Conservation (phyloP, 257 asterid species). For the Linderniella brevidens region DNA sequence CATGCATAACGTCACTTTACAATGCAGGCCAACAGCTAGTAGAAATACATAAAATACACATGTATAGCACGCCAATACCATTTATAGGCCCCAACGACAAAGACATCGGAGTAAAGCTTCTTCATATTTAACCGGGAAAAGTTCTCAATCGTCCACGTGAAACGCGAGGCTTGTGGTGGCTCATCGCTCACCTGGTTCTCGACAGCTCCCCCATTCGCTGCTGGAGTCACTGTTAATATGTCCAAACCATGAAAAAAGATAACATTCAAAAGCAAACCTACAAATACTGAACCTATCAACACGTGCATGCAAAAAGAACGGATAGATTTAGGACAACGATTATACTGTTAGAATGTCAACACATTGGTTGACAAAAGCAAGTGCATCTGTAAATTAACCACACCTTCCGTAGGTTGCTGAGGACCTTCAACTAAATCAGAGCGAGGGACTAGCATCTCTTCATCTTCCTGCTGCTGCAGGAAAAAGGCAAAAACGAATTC, state of each 20-base stretch:
- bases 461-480: constrained; percentile 59
- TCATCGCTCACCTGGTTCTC: constrained; percentile 75
- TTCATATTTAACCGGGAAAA: constrained; percentile 51
- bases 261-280: constrained; percentile 5
- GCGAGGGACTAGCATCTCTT: constrained; percentile 88
- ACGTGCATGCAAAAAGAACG: constrained; percentile 1
- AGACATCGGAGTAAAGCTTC: constrained; percentile 69
- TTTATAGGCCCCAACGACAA: constrained; percentile 69
- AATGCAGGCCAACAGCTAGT: background rate
- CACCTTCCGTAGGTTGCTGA: constrained; percentile 93
- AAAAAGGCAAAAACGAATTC: background rate
- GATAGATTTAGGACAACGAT: background rate
- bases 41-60: background rate
- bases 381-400: background rate
- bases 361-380: background rate
- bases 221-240: constrained; percentile 20
- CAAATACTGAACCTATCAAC: constrained; percentile 5
- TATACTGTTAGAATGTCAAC: too few species aligned
- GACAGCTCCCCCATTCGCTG: constrained; percentile 42
- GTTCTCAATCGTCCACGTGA: constrained; percentile 72
- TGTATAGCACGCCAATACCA: constrained; percentile 26
- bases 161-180: constrained; percentile 75
- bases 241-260: background rate
- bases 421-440: constrained; percentile 74
- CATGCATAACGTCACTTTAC: background rate